Conservation (phyloP, 352 stramenopile genomes). For the Aphanomyces stellatus region DNA sequence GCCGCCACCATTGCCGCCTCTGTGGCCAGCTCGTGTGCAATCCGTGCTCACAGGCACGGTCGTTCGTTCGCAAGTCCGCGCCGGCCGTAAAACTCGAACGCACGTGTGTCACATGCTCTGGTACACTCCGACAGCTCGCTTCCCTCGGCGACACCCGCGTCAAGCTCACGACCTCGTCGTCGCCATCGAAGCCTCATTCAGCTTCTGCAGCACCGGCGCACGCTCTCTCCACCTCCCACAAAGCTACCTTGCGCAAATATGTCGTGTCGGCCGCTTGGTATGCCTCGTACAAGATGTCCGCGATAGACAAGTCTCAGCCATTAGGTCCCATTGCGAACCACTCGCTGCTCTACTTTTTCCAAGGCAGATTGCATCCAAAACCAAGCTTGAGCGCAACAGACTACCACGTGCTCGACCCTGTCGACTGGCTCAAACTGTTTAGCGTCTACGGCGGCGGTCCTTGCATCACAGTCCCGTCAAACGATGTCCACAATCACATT, state of each 20-base stretch:
- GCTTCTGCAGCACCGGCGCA: not conserved
- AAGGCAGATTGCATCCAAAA: conserved; percentile 4
- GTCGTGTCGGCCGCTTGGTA: conserved; percentile 3
- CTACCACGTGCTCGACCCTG: not conserved
- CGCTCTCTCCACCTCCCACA: not conserved
- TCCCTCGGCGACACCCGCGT: conserved; percentile 6
- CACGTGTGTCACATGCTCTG: not conserved
- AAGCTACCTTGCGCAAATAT: not conserved
- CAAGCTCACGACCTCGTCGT: not conserved
- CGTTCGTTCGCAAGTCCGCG: not conserved
- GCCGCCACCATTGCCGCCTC: conserved; percentile 17
- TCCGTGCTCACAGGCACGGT: not conserved
- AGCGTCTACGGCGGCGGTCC: conserved; percentile 9
- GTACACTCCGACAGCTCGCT: not conserved
- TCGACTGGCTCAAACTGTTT: not conserved
- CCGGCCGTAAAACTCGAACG: not conserved
- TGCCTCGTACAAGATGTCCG: not conserved
- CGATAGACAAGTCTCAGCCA: not conserved
- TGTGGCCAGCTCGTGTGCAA: conserved; percentile 14
- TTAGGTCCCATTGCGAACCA: conserved; percentile 14
- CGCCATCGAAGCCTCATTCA: not conserved
- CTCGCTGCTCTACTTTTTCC: conserved; percentile 10
- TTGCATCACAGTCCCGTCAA: not conserved
- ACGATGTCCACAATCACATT: too few relatives aligned
- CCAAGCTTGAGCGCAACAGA: not conserved